Base-by-base conservation (phyloP, 805 yeast genomes). In the Barnettozyma sucrosica region DNA sequence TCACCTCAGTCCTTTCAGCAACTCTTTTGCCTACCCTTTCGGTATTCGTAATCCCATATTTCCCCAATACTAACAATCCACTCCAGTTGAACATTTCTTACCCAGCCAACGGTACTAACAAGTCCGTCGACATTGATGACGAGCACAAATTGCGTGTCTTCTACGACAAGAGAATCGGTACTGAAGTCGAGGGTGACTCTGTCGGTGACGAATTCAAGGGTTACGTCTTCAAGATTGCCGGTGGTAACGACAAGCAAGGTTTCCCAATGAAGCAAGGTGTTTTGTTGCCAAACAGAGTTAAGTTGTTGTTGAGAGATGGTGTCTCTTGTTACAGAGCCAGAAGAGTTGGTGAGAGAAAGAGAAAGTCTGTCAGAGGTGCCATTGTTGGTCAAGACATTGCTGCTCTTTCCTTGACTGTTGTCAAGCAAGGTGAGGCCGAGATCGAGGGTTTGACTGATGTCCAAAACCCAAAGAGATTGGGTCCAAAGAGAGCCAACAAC, bases 211-310 rank as follows among this genome's bases (percentile, higher is more conserved):
- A 95, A 79, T 59, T 92, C 92, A 92, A 89, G 78, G 99, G 99
- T 70, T 93, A 93, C 89, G 75, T 89, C 71, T 90, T 93, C 88
- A 95, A 85, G 82, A 90, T 93, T 75, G 77, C 97, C 67, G 99
- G 99, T 73, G 99, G 99, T 85, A 93, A 93, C 86, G 99, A 90
- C 81, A 93, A 90, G 80, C 97, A 90, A 81, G 97, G 99, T 81
- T 93, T 93, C 96, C 98, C 99, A 77, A 89, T 90, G 97, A 89
- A 89, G 78, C 97, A 92, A 79, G 97, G 97, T 83, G 97, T 92
- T 61, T 80, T 92, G 83, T 93, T 87, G 80, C 97, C 97, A 76
- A 88, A 93, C 83, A 92, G 97, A 84, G 97, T 92, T 67, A 89
- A 85, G 74, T 83, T 92, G 68, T 83, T 92, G 70, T 80, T 92